Percentiles rank a stretch among this genome's conserved stretches.
Conservation (phyloP, 257 asterid species). For the Cynanchum wilfordii region DNA sequence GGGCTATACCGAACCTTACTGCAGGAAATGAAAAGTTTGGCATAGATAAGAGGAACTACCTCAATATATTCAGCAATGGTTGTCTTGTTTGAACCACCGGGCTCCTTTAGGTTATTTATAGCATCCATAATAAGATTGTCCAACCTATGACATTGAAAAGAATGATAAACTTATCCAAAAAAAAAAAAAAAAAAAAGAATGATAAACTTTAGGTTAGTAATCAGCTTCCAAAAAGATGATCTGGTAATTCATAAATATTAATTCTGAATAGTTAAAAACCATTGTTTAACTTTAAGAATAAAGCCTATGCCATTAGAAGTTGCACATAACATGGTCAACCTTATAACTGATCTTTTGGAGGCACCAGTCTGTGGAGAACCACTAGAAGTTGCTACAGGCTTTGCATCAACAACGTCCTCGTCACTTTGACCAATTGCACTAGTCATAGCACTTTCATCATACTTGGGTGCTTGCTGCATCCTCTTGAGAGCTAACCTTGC, state of each 20-base stretch:
- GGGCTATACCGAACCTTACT: too few relatives aligned
- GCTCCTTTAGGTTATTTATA: conserved; percentile 71
- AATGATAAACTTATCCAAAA: conserved; percentile 22
- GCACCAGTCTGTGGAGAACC: conserved; percentile 67
- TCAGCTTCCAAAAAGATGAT: conserved; percentile 17
- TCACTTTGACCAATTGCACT: conserved; percentile 52
- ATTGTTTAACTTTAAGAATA: background rate
- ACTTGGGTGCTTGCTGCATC: conserved; percentile 50
- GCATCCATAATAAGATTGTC: conserved; percentile 93
- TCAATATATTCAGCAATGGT: conserved; percentile 83
- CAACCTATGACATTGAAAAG: conserved; percentile 49
- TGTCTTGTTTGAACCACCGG: conserved; percentile 82
- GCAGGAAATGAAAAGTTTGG: too few relatives aligned
- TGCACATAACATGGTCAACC: conserved; percentile 36
- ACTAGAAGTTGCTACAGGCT: conserved; percentile 52
- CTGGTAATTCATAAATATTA: background rate
- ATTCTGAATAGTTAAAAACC: background rate
- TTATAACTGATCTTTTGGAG: conserved; percentile 75
- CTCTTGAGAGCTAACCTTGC: conserved; percentile 68
- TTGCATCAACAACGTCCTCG: conserved; percentile 57
- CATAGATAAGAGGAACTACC: conserved; percentile 32
- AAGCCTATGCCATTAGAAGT: background rate
- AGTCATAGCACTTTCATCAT: conserved; percentile 57
- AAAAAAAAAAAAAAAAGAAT: too few relatives aligned
- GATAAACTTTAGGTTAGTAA: conserved; percentile 17